Percentiles rank a stretch among this genome's conserved stretches.
Conservation (phyloP, 208 protist genomes). For the Acanthamoeba triangularis region DNA sequence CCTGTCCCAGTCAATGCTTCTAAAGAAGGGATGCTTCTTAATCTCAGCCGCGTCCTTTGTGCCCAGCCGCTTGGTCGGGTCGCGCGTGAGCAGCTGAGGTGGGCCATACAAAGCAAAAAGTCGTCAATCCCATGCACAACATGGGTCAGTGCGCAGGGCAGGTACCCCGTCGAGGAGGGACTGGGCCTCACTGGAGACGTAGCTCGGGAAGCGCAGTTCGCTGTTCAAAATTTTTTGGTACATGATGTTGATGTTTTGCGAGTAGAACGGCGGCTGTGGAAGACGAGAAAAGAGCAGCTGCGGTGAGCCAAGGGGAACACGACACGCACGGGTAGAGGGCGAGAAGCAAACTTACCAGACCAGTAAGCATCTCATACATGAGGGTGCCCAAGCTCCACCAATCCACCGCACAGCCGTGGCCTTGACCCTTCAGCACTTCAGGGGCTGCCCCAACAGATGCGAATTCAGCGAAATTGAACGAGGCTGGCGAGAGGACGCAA, state of each 20-base stretch:
- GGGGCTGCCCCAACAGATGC: constrained; percentile 74
- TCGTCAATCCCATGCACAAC: not conserved
- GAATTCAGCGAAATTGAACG: not conserved
- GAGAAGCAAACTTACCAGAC: constrained; percentile 71
- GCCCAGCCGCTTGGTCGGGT: constrained; percentile 81
- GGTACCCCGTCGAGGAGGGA: constrained; percentile 83
- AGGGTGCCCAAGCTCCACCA: constrained; percentile 93
- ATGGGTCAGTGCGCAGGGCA: not conserved
- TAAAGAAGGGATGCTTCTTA: constrained; percentile 85
- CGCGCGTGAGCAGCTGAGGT: constrained; percentile 77
- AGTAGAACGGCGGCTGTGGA: constrained; percentile 85
- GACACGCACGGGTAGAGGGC: too few relatives aligned
- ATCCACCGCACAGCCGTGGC: constrained; percentile 92
- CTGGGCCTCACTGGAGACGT: constrained; percentile 71
- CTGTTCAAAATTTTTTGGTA: constrained; percentile 86
- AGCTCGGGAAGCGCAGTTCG: constrained; percentile 78
- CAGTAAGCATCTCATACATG: constrained; percentile 93
- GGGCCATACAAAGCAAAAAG: not conserved
- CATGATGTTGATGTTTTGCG: constrained; percentile 87
- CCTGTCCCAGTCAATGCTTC: constrained; percentile 86
- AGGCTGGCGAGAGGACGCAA: too few relatives aligned
- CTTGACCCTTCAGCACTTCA: constrained; percentile 87
- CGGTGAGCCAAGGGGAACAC: not conserved
- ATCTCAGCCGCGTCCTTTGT: constrained; percentile 33
- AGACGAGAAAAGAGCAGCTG: not conserved